phyloP scores from a whole-genome alignment of 371 early-diverging fungal species.

The Lichtheimia ornata region DNA sequence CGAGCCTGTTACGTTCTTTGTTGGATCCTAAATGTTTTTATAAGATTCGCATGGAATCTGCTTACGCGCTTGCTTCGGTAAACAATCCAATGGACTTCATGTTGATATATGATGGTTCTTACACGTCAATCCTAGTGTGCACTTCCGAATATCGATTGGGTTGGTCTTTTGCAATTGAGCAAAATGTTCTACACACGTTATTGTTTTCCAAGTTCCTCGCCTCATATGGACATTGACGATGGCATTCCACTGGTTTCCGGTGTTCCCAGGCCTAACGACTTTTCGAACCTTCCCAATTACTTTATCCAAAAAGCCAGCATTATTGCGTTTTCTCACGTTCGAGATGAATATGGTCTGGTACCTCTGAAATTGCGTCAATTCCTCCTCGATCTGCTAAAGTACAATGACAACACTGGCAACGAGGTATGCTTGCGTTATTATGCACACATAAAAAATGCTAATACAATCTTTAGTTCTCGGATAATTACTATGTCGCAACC shows the following conservation, averaged over 20 bases:
- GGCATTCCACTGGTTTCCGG: conserved; percentile 51
- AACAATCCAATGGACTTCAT: background rate
- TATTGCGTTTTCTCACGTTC: conserved; percentile 70
- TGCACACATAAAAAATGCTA: background rate
- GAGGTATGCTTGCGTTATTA: conserved; percentile 35
- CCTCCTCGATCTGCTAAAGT: conserved; percentile 75
- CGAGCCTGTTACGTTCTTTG: conserved; percentile 75
- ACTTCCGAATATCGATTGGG: conserved; percentile 51
- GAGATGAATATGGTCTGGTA: conserved; percentile 66
- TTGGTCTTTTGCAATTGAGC: conserved; percentile 75
- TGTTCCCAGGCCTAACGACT: conserved; percentile 87
- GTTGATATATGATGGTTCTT: conserved; percentile 7
- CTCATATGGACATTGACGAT: conserved; percentile 26
- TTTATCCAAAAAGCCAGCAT: conserved; percentile 86
- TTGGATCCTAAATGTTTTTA: conserved; percentile 89
- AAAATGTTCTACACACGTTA: conserved; percentile 78
- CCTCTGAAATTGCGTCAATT: conserved; percentile 70
- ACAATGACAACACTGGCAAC: conserved; percentile 93
- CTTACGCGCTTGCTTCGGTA: conserved; percentile 79
- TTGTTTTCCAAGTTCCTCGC: conserved; percentile 52
- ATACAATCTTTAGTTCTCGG: conserved; percentile 62
- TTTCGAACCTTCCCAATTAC: conserved; percentile 82
- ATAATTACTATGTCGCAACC: conserved; percentile 76
- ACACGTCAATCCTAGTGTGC: background rate
- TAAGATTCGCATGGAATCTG: conserved; percentile 91